Evolutionary conservation across 2,329 filamentous ascomycete species (phyloP).

Genomic region (Neonectria ditissima): DNA sequence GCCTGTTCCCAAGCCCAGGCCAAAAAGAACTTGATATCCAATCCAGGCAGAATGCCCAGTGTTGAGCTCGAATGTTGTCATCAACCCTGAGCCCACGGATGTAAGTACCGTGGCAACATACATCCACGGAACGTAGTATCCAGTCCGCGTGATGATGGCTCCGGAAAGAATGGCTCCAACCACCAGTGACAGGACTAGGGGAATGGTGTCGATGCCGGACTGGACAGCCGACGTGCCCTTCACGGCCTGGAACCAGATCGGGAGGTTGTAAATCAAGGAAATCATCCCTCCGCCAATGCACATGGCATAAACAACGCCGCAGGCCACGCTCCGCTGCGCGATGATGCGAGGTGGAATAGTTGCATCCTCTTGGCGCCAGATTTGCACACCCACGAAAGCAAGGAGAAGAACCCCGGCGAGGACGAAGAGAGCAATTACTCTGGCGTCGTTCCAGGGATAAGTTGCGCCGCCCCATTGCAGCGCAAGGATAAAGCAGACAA

Average conservation of each 20-base stretch:
- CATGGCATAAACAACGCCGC: conserved; percentile 54
- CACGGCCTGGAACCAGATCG: conserved; percentile 64
- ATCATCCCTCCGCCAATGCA: conserved; percentile 62
- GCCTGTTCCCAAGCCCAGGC: conserved; percentile 61
- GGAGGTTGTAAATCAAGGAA: conserved; percentile 62
- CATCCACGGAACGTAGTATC: conserved; percentile 54
- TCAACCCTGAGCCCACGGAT: conserved; percentile 61
- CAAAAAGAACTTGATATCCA: conserved; percentile 66
- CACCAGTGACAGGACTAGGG: conserved; percentile 60
- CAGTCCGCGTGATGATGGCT: conserved; percentile 51
- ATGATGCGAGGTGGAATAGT: conserved; percentile 57
- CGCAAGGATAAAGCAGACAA: conserved; percentile 64
- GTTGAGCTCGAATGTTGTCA: conserved; percentile 61
- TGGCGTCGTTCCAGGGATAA: conserved; percentile 60
- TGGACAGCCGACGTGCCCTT: conserved; percentile 60
- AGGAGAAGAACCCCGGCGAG: too few relatives aligned
- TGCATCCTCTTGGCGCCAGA: too few relatives aligned
- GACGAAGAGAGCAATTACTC: conserved; percentile 56
- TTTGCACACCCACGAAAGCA: too few relatives aligned
- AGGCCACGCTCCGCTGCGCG: conserved; percentile 53
- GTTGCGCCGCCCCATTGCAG: conserved; percentile 66
- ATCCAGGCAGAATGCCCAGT: conserved; percentile 63
- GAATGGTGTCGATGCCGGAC: conserved; percentile 64
- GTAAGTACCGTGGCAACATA: conserved; percentile 52
- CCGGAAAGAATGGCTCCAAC: conserved; percentile 58